Evolutionary conservation across 345 rosid genomes (phyloP), one percentile per base, ranked within the genome.

Genomic region (Sisymbrium altissimum): DNA sequence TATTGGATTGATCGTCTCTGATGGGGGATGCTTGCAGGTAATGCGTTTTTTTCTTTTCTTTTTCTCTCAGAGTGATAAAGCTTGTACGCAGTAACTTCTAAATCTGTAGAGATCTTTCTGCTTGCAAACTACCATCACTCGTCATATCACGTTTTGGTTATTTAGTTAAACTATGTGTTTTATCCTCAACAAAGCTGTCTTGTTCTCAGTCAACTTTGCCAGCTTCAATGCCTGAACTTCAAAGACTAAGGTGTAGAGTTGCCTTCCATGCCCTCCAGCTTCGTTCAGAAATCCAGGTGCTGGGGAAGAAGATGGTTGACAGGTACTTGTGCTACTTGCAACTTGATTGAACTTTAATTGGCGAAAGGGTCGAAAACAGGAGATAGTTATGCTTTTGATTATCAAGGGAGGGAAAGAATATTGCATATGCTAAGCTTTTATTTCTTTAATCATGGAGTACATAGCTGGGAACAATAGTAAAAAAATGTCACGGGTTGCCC

Each of bases 11-110:
- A 73, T 92, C 70, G 74, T 96, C 43, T 76, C 83, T 33, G 87
- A 86, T 83, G 99, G 99, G 68, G 99, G 98, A 70, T 88, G 97
- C 81, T 75, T 96, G 77, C 91, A 92, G 98, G 99, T 92, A 52
- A 65, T 30, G 62, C 59, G 6, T 49, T 15, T 50, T 14, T 13
- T 64, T 23, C 25, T 27, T 27, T 27, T 27, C 29, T 45, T 25
- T 36, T 9, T 19, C 55, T 11, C 10, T 54, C 57, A 15, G 40
- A 44, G 17, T 57, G 29, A 15, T 71, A 71, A 49, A 64, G 43
- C 48, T 39, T 45, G 62, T 46, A 21, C 29, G 54, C 48, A 36
- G 54, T 56, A 38, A 40, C 32, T 64, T 48, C 9, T 39, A 29
- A 6, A 46, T 56, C 17, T 53, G 9, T 69, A 61, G 65, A 68